Evolutionary conservation across 2,329 filamentous ascomycete species (phyloP), one percentile per base, ranked within the genome.

Genomic region (Ophiostoma sp.): DNA sequence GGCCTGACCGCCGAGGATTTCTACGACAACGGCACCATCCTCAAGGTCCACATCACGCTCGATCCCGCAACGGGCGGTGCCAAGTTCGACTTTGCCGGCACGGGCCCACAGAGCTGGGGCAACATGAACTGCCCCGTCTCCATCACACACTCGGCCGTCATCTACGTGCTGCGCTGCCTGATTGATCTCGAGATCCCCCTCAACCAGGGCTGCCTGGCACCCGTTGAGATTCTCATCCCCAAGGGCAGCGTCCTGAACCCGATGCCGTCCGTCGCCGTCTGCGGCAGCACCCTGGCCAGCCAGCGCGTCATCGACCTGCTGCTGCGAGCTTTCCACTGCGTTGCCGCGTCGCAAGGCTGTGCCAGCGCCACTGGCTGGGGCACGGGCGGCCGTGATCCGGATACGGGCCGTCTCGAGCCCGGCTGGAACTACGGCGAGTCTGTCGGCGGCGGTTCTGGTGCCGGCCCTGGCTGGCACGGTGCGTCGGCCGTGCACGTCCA

Each of bases 261-360:
- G 1, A 74, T 65, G 2, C 45, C 65, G 45, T 67, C 60, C 5
- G 70, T 73, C 0, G 73, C 77, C 0, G 69, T 73, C 45, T 77
- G 75, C 1, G 78, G 73, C 89, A 92, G 0, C 71, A 77, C 71
- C 66, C 40, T 71, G 2, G 76, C 76, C 4, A 75, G 73, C 8
- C 76, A 78, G 70, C 74, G 77, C 9, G 74, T 78, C 2, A 75
- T 76, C 6, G 76, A 78, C 42, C 69, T 75, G 0, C 74, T 78
- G 27, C 71, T 79, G 8, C 72, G 73, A 0, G 75, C 75, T 3
- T 78, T 78, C 44, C 70, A 69, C 44, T 69, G 67, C 36, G 70
- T 70, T 9, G 73, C 72, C 0, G 76, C 76, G 1, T 72, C 69
- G 58, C 76, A 77, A 55, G 76, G 76, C 0, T 77, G 76, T 66